phyloP scores from a whole-genome alignment of 2,329 filamentous ascomycete genomes.

The Aspergillus fijiensis region DNA sequence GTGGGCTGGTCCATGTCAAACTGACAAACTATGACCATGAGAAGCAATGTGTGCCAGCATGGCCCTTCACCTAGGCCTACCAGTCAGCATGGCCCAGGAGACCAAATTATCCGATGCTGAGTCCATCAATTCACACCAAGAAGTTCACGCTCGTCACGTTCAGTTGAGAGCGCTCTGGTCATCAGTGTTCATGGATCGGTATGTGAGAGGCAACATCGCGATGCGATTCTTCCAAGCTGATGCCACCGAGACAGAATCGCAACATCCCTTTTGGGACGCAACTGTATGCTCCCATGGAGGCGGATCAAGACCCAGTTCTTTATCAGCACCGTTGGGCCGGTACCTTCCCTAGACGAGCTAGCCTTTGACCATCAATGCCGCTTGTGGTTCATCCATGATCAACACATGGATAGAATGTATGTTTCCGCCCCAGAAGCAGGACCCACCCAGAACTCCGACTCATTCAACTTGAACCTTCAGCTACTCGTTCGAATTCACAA shows the following conservation, averaged over 20 bases:
- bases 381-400: slow-evolving; percentile 6
- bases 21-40: background rate
- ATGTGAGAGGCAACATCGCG: background rate
- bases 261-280: background rate
- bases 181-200: slow-evolving; percentile 6
- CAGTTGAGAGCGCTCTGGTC: slow-evolving; percentile 2
- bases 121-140: background rate
- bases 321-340: background rate
- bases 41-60: slow-evolving; percentile 1
- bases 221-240: background rate
- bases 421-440: background rate
- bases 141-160: background rate
- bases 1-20: too few species aligned
- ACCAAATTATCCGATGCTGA: background rate
- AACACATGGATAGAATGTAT: slow-evolving; percentile 4
- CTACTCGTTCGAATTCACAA: background rate
- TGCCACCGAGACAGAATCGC: background rate
- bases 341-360: background rate
- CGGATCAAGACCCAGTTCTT: background rate
- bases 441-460: too few species aligned
- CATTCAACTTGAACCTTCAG: background rate
- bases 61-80: too few species aligned
- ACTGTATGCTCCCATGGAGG: background rate
- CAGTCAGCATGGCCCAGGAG: too few species aligned
- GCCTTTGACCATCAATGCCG: slow-evolving; percentile 7